Evolutionary conservation across 345 rosid genomes (phyloP), one percentile per base, ranked within the genome.

Genomic region (Citrus mangshanensis): DNA sequence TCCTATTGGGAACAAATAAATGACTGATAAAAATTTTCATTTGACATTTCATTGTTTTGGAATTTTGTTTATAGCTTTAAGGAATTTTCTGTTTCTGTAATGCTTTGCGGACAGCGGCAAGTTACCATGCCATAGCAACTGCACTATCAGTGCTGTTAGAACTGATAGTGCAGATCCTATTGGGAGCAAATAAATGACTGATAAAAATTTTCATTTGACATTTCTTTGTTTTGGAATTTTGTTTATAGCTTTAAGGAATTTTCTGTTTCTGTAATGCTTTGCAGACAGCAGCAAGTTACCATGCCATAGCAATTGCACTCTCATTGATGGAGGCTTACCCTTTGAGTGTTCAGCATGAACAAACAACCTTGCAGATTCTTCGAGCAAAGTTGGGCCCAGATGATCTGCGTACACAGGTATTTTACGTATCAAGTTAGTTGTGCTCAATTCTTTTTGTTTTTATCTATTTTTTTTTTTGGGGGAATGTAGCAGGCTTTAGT

Each of bases 271-370:
- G 27, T 74, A 34, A 75, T 85, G 77, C 59, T 82, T 61, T 70
- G 55, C 90, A 96, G 99, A 96, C 99, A 66, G 99, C 99, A 72
- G 99, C 99, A 81, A 96, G 98, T 85, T 96, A 96, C 88, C 99
- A 96, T 89, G 99, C 99, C 64, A 96, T 96, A 84, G 99, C 99
- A 84, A 94, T 96, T 89, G 98, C 99, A n/a, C 95, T 94, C 74
- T 96, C 99, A 35, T 84, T 96, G 89, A 96, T 96, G 99, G 99
- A 94, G 85, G 98, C 97, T 70, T 96, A 96, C 77, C 95, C 95
- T 75, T 88, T 96, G 81, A 94, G 99, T 79, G 99, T 96, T 79
- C 99, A 94, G 85, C 99, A 96, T 79, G 99, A 96, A 83, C 99
- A 93, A 82, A 96, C 98, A 75, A 96, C 99, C 76, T 85, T 96